Base-by-base conservation (phyloP, 2,329 filamentous ascomycete genomes). In the Trichoderma cornu-damae region DNA sequence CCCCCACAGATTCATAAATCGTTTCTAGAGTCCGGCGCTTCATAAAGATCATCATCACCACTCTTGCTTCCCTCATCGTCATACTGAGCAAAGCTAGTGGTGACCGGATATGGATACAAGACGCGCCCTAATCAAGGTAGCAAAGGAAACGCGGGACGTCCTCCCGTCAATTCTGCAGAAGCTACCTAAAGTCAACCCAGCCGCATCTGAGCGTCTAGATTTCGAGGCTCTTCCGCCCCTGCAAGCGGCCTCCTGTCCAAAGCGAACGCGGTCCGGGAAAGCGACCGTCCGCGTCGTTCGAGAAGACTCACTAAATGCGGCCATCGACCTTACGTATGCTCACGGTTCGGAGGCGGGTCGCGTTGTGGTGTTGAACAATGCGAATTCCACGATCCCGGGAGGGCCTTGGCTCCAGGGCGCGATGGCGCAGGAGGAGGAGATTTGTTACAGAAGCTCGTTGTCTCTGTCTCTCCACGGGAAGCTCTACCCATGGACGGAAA, bases 291-390 rank as follows among this genome's bases (percentile, higher is more conserved):
- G 70, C 24, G 77, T 87, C 35, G 63, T 84, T 56, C 77, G 84
- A 62, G 73, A 75, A 16, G 84, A 87, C 63, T 79, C 78, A 0
- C 76, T 84, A 62, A 80, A 85, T 62, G 78, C 77, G 1, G 84
- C 82, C 6, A 72, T 83, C 42, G 65, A 64, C 3, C 69, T 78
- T 20, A 64, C 64, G 3, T 54, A 60, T 16, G 63, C 61, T 48
- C 68, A 71, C 24, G 59, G 55, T 1, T 59, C 64, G 1, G 46
- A 62, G 3, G 63, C 62, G 43, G 69, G 68, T 4, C 68, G 70
- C 6, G 77, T 86, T n/a, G 80, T 78, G 30, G 77, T 88, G 22
- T 73, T 89, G 59, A 89, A 88, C 64, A 82, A 88, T 72, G 85
- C 85, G 14, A 87, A 82, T 50, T 76, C 80, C 46, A 63, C 68